Conservation (phyloP, 2,329 filamentous ascomycete species). For the Colletotrichum sojae region DNA sequence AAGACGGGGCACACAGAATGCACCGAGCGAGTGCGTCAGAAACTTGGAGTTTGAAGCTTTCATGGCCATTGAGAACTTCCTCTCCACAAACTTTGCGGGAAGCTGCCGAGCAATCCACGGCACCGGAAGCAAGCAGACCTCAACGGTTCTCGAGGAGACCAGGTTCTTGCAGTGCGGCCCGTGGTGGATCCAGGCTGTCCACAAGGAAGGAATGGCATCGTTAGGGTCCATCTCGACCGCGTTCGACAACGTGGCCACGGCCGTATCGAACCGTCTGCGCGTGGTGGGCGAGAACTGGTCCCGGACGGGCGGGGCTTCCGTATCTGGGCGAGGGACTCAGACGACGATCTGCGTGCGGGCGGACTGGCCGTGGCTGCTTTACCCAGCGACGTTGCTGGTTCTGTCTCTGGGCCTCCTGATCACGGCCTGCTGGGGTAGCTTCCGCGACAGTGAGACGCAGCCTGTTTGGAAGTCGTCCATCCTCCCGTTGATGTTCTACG, state of each 20-base stretch:
- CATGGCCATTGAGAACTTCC: no score
- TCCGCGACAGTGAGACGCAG: background rate
- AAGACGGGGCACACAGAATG: no score
- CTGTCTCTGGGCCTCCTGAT: background rate
- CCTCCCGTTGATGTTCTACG: background rate
- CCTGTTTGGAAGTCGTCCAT: background rate
- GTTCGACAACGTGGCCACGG: background rate
- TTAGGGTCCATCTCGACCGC: background rate
- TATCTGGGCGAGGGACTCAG: background rate
- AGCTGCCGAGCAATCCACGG: no score
- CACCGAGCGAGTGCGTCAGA: no score
- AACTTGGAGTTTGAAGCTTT: no score
- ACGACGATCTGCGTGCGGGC: background rate
- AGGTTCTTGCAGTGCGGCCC: no score
- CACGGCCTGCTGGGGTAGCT: background rate
- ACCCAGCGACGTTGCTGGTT: background rate
- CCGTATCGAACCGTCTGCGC: background rate
- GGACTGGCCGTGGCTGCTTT: background rate
- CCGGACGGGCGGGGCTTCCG: background rate
- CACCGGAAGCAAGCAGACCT: no score
- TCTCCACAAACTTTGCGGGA: no score
- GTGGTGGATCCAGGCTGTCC: background rate
- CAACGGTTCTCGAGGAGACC: no score
- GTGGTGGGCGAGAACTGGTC: background rate
- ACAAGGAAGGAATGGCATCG: background rate